Base-by-base conservation (phyloP, 1,284 basidiomycete genomes). In the Ceratobasidium sp. region DNA sequence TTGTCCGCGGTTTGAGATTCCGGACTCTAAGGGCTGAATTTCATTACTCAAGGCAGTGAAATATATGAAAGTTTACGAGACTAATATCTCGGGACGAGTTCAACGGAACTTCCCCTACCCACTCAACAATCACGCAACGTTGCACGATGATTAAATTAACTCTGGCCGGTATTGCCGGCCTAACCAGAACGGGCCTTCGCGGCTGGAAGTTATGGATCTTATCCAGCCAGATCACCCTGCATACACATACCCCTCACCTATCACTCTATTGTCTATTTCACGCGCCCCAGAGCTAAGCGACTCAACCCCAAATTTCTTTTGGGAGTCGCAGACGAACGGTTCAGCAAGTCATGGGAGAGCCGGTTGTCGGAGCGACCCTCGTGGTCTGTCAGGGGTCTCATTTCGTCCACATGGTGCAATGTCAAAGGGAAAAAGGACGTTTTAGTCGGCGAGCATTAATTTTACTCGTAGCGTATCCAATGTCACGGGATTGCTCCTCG, bases 161-260 rank as follows among this genome's bases (percentile, higher is more conserved):
- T 40, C 36, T 36, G 18, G 36, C 18, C 54, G 54, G 54, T 23
- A 18, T n/a, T 58, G 14, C 38, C 59, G 59, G 59, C 23, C 59
- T 61, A 61, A 61, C 59, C 59, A 25, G 40, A 61, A 61, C 8
- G 42, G 59, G 59, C n/a, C 38, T 46, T 46, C 21, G 42, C 28
- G 59, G 59, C 23, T 61, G 59, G 42, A 61, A 38, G 12, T 9
- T 44, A n/a, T 46, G 59, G 59, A 44, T 44, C 59, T 38, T 61
- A 61, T 46, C 59, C 40, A 61, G 36, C 56, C 18, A 46, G 59
- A 61, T 42, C 59, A 46, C 59, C 59, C 56, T 59, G 56, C 30
- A 61, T 25, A 9, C 23, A 44, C 59, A 16, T n/a, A 44, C 42
- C 16, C 46, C 23, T 23, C 33, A 46, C 4, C 23, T 61, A 28